A percentile compares a stretch with the other conserved stretches of the same genome.
Evolutionary conservation across 2,329 filamentous ascomycete genomes (phyloP).

Genomic region (Fusarium gaditjirri): DNA sequence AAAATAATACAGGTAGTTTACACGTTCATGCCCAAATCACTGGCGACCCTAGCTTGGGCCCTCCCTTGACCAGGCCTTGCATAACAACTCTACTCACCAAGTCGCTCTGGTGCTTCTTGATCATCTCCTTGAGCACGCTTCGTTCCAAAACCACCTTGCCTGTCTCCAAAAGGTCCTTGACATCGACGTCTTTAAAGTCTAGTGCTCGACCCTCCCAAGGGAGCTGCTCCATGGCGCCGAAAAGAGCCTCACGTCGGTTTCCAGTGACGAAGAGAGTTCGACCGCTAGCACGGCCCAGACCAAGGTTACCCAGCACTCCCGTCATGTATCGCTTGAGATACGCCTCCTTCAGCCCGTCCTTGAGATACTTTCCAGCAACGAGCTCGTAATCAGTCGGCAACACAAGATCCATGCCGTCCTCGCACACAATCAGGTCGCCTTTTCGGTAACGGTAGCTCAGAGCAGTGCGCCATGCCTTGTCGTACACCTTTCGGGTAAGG

Average conservation of each 20-base stretch:
- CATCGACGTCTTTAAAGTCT: constrained; percentile 83
- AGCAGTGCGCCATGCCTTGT: constrained; percentile 93
- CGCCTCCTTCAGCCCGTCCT: constrained; percentile 62
- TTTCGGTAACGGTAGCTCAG: constrained; percentile 89
- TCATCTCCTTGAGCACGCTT: constrained; percentile 78
- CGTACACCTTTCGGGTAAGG: constrained; percentile 90
- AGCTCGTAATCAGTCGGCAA: constrained; percentile 62
- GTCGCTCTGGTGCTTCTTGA: constrained; percentile 78
- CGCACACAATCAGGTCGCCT: constrained; percentile 87
- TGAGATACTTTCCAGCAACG: constrained; percentile 54
- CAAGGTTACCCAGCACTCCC: constrained; percentile 76
- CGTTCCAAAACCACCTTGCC: constrained; percentile 89
- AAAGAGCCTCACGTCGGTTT: constrained; percentile 69
- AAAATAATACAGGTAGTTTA: constrained; percentile 47
- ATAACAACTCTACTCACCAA: constrained; percentile 61
- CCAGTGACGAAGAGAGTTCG: constrained; percentile 81
- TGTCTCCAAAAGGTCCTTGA: constrained; percentile 91
- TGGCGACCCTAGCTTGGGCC: constrained; percentile 53
- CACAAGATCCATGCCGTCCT: constrained; percentile 77
- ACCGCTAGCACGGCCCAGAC: constrained; percentile 73
- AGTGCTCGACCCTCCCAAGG: constrained; percentile 76
- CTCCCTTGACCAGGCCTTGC: constrained; percentile 51
- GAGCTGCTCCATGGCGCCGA: constrained; percentile 71
- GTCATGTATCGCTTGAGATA: constrained; percentile 71
- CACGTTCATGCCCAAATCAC: constrained; percentile 46